Evolutionary conservation across 2,329 filamentous ascomycete species (phyloP), one percentile per base, ranked within the genome.

Genomic region (Fusarium tupiense): DNA sequence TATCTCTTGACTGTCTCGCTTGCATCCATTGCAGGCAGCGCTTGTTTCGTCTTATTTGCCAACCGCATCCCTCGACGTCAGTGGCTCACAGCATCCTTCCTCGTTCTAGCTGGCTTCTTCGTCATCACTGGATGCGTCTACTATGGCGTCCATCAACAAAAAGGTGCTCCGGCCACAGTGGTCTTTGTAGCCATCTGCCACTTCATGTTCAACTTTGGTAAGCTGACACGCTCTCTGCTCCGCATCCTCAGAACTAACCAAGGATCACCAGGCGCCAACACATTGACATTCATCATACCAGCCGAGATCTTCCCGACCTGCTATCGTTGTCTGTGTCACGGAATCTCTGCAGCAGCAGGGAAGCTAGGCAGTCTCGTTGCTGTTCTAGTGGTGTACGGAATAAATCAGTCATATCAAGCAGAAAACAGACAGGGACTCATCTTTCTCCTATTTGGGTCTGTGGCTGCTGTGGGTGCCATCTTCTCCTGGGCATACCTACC

Each of bases 271-370:
- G 87, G 89, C 17, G 89, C 89, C 47, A 91, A 91, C 74, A 89
- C 88, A 1, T 85, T 91, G 17, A 91, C 89, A 0, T 91, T 92
- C 75, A 88, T 91, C 61, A 87, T 92, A 22, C 89, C 90, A 3
- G 90, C 89, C 47, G 90, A 92, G 77, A 87, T 91, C 47, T 92
- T 92, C 77, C 90, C 89, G 0, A 92, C 90, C 5, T 86, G 87
- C 71, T 91, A 91, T 74, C 87, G 90, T 46, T 90, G 87, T 58
- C 90, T 89, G 1, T 91, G 89, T 67, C 89, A 91, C 75, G 89
- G 89, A 31, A 89, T 91, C 60, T 89, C 89, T 0, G 89, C 90
- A 1, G 89, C 89, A 0, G 86, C 86, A 2, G 90, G 89, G 17
- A 91, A 91, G 76, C 80, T 89, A 3, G 89, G 89, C 31, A 88